A percentile compares a stretch with the other conserved stretches of the same genome.
Conservation (phyloP, 176 grass and related monocot genomes). For the Eragrostis curvula region DNA sequence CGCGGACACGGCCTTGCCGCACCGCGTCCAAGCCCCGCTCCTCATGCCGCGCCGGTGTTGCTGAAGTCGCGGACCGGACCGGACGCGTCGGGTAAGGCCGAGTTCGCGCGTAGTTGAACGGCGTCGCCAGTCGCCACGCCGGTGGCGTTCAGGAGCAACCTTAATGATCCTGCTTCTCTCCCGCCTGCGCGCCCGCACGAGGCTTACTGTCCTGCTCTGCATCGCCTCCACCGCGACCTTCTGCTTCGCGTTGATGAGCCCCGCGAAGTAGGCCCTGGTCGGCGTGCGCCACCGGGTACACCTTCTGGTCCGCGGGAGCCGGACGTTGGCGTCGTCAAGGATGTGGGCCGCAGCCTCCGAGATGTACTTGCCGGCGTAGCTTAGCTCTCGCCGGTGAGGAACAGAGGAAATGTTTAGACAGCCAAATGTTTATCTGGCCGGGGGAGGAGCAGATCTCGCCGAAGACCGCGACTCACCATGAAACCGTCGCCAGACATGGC, state of each 20-base stretch:
- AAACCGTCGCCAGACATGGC: no score
- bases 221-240: conserved; percentile 19
- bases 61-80: conserved; percentile 24
- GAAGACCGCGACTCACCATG: no score
- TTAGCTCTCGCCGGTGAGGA: no score
- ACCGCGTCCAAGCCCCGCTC: conserved; percentile 30
- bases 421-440: no score
- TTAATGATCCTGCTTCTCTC: not conserved
- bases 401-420: no score
- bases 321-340: no score
- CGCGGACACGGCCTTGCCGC: conserved; percentile 27
- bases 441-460: no score
- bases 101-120: conserved; percentile 36
- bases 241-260: conserved; percentile 47
- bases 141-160: conserved; percentile 41
- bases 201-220: conserved; percentile 28
- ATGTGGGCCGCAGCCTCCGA: no score
- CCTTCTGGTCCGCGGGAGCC: no score
- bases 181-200: conserved; percentile 28
- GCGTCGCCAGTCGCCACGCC: conserved; percentile 45
- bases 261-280: conserved; percentile 47
- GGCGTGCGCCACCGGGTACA: conserved; percentile 7
- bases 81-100: conserved; percentile 3
- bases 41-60: conserved; percentile 38
- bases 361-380: no score